These are phyloP conservation scores for Nepenthes mirabilis DNA, from an alignment of 148 eudicot genomes.

Conservation along the genomic window DNA sequence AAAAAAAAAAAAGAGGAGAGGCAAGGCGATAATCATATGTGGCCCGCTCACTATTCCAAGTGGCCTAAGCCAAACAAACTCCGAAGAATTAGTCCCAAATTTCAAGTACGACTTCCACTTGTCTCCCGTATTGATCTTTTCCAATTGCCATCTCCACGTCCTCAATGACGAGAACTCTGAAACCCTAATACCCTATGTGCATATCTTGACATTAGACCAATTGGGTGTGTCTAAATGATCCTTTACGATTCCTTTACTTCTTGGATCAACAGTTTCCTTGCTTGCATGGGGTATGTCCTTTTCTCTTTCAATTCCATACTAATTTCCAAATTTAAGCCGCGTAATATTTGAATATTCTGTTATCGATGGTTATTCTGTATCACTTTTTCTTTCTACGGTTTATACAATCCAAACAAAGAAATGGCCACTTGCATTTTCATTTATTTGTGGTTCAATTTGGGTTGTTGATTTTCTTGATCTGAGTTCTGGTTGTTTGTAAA, in stretches of 20 bases:
- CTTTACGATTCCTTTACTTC: conserved; percentile 22
- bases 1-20: too few relatives aligned
- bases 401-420: not conserved
- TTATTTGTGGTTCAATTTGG: not conserved
- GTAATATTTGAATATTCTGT: not conserved
- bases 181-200: not conserved
- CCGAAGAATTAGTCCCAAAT: too few relatives aligned
- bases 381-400: not conserved
- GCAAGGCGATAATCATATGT: too few relatives aligned
- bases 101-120: too few relatives aligned
- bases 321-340: not conserved
- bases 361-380: too few relatives aligned
- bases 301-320: not conserved
- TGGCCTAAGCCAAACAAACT: too few relatives aligned
- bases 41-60: too few relatives aligned
- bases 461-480: not conserved
- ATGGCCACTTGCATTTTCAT: not conserved
- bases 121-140: too few relatives aligned
- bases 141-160: too few relatives aligned
- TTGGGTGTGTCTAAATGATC: conserved; percentile 17
- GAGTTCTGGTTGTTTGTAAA: conserved; percentile 1
- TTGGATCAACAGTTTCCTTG: conserved; percentile 66
- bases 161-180: too few relatives aligned
- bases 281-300: conserved; percentile 32
- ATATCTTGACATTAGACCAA: not conserved